Evolutionary conservation across 129 eudicot genomes (phyloP).

Genomic region (Pseudognaphalium luteoalbum): DNA sequence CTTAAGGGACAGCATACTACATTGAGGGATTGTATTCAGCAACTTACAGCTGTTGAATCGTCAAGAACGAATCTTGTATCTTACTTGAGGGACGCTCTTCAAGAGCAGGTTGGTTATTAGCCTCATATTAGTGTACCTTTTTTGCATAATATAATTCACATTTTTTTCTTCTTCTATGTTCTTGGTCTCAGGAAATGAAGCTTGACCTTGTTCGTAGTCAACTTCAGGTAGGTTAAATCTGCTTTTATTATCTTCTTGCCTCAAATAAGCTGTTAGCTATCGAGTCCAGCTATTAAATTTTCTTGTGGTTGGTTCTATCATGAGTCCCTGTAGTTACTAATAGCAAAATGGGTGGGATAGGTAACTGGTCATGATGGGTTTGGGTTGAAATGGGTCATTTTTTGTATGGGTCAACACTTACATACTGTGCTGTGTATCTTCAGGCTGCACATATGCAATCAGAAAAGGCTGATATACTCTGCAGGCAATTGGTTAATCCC

Average conservation of each 20-base stretch:
- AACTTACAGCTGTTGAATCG: conserved; percentile 65
- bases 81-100: conserved; percentile 69
- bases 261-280: neutral
- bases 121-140: conserved; percentile 11
- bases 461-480: conserved; percentile 57
- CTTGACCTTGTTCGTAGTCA: conserved; percentile 72
- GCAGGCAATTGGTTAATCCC: conserved; percentile 46
- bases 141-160: neutral
- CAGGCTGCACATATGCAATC: conserved; percentile 83
- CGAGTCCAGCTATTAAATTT: neutral
- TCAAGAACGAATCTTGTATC: conserved; percentile 77
- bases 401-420: neutral
- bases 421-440: conserved; percentile 1
- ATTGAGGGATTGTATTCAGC: conserved; percentile 73
- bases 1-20: conserved; percentile 72
- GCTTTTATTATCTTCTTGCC: conserved; percentile 9
- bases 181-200: conserved; percentile 64
- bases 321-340: neutral
- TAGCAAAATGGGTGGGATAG: neutral
- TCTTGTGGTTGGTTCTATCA: neutral
- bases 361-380: neutral
- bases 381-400: neutral
- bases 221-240: conserved; percentile 56
- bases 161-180: conserved; percentile 14
- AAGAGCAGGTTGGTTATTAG: conserved; percentile 73